phyloP scores from a whole-genome alignment of 352 stramenopile species.

The Phytophthora pisi region DNA sequence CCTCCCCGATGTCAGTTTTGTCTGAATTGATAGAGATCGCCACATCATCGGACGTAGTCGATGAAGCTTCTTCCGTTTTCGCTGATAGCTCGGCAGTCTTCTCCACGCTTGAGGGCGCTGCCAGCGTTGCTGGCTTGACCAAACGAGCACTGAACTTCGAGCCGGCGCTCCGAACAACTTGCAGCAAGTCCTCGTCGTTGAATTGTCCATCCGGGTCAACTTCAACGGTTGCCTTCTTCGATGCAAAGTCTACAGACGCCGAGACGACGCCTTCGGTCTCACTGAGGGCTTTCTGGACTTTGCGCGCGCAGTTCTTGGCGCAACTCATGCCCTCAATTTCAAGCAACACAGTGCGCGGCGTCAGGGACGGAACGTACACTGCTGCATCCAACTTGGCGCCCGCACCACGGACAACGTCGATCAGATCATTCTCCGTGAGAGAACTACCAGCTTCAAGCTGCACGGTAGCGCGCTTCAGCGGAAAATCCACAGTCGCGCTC shows the following conservation, averaged over 20 bases:
- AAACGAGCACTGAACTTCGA: slow-evolving; percentile 35
- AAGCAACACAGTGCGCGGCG: slow-evolving; percentile 50
- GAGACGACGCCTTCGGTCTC: slow-evolving; percentile 65
- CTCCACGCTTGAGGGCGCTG: neutral
- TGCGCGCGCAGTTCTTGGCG: slow-evolving; percentile 69
- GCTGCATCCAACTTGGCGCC: slow-evolving; percentile 74
- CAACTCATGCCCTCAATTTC: slow-evolving; percentile 75
- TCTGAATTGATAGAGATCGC: slow-evolving; percentile 47
- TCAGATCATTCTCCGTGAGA: slow-evolving; percentile 59
- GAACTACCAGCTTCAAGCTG: slow-evolving; percentile 55
- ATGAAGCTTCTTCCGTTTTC: slow-evolving; percentile 16
- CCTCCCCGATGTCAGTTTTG: slow-evolving; percentile 68
- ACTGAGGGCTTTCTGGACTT: slow-evolving; percentile 68
- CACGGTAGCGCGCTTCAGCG: slow-evolving; percentile 63
- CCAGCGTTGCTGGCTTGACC: slow-evolving; percentile 11
- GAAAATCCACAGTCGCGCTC: slow-evolving; percentile 71
- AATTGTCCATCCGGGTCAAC: slow-evolving; percentile 64
- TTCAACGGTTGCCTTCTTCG: slow-evolving; percentile 65
- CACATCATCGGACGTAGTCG: slow-evolving; percentile 33
- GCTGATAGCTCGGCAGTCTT: slow-evolving; percentile 8
- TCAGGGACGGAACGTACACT: slow-evolving; percentile 39
- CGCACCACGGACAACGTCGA: slow-evolving; percentile 53
- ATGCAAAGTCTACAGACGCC: slow-evolving; percentile 70
- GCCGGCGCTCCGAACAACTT: slow-evolving; percentile 42
- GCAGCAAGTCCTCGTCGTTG: slow-evolving; percentile 65